A percentile compares a stretch with the other conserved stretches of the same genome.
These are phyloP conservation scores for Ceratobasidium sp. DNA, from an alignment of 1,284 basidiomycete species.

Conservation along the genomic window DNA sequence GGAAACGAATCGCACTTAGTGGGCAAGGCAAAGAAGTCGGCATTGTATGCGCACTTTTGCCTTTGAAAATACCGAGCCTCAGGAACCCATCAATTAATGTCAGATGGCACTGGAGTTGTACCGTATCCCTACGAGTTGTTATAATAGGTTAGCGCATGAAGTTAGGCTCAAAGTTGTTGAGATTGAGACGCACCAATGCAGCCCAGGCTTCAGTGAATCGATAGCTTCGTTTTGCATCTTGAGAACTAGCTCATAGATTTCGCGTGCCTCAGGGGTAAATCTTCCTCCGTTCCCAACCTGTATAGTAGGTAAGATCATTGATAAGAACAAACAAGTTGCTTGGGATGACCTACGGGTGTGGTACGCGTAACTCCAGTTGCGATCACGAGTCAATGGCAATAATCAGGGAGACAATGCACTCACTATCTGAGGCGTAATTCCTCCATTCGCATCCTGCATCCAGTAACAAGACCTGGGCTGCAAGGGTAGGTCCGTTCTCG, in stretches of 20 bases:
- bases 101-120: constrained; percentile 82
- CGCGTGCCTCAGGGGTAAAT: constrained; percentile 77
- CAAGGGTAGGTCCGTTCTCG: constrained; percentile 49
- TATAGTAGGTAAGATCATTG: neutral
- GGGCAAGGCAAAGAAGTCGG: neutral
- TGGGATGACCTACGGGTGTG: constrained; percentile 59
- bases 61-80: constrained; percentile 81
- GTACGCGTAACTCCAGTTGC: constrained; percentile 71
- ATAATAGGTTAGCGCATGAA: too few species aligned
- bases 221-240: constrained; percentile 86
- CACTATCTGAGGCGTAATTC: constrained; percentile 78
- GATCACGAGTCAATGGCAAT: neutral
- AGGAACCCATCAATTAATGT: constrained; percentile 80
- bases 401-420: constrained; percentile 44
- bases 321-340: neutral
- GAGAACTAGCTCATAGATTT: constrained; percentile 83
- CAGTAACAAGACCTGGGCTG: constrained; percentile 84
- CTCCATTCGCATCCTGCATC: constrained; percentile 92
- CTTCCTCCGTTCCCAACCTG: constrained; percentile 82
- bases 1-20: constrained; percentile 41
- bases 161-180: neutral
- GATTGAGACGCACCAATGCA: constrained; percentile 67
- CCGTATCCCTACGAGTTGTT: constrained; percentile 55
- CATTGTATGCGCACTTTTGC: constrained; percentile 28
- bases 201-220: constrained; percentile 67